Evolutionary conservation across 805 yeast genomes (phyloP).

Genomic region (Groenewaldozyma tartarivorans): DNA sequence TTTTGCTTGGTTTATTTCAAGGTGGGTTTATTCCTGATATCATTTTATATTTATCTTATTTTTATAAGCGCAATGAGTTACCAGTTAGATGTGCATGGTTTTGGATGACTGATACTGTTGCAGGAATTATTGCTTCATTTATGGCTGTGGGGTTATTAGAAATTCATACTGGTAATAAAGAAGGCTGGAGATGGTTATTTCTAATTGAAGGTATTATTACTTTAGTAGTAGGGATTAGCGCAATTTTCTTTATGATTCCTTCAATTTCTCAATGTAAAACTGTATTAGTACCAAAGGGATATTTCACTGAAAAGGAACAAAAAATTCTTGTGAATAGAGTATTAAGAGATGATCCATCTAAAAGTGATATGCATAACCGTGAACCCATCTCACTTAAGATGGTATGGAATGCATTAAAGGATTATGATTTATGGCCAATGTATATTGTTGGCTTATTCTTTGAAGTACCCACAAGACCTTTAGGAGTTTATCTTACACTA

Average conservation of each 20-base stretch:
- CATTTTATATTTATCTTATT: slow-evolving; percentile 52
- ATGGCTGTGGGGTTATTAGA: slow-evolving; percentile 43
- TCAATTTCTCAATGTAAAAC: slow-evolving; percentile 41
- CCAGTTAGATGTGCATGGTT: slow-evolving; percentile 47
- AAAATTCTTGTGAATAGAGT: slow-evolving; percentile 49
- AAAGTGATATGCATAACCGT: slow-evolving; percentile 58
- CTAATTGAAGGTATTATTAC: slow-evolving; percentile 51
- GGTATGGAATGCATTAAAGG: slow-evolving; percentile 33
- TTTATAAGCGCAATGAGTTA: slow-evolving; percentile 47
- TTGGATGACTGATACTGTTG: slow-evolving; percentile 42
- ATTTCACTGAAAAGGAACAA: slow-evolving; percentile 46
- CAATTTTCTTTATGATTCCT: slow-evolving; percentile 42
- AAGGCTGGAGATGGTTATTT: slow-evolving; percentile 58
- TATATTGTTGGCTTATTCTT: slow-evolving; percentile 38
- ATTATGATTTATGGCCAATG: slow-evolving; percentile 48
- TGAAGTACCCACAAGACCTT: slow-evolving; percentile 30
- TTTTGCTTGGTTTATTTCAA: slow-evolving; percentile 45
- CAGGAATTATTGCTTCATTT: slow-evolving; percentile 35
- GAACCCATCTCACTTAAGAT: slow-evolving; percentile 37
- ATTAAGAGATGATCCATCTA: slow-evolving; percentile 52
- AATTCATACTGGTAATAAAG: slow-evolving; percentile 27
- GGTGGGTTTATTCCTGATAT: slow-evolving; percentile 60
- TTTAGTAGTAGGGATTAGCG: slow-evolving; percentile 36
- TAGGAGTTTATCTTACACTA: slow-evolving; percentile 37
- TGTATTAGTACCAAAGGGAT: slow-evolving; percentile 36